Percentiles rank a stretch among this genome's conserved stretches.
Evolutionary conservation across 257 asterid species (phyloP).

Genomic region (Fraxinus excelsior): DNA sequence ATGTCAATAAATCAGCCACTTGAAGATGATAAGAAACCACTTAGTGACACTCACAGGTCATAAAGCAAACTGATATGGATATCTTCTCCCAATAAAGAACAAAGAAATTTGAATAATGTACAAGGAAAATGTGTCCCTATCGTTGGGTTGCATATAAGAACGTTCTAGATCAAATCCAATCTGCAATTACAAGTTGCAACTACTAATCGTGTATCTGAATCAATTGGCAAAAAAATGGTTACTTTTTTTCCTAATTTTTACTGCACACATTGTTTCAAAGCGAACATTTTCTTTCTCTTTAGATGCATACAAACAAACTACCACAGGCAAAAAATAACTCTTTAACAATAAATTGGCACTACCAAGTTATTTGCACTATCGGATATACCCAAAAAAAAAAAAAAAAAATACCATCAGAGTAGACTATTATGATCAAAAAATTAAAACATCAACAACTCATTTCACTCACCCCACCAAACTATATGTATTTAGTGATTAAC

Average conservation of each 20-base stretch:
- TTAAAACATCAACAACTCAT: neutral
- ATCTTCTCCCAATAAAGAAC: neutral
- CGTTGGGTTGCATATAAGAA: neutral
- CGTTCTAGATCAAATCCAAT: neutral
- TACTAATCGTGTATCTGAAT: neutral
- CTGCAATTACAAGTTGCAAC: neutral
- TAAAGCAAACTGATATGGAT: neutral
- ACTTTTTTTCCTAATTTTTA: neutral
- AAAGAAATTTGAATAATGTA: neutral
- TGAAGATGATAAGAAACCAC: neutral
- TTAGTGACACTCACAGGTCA: slow-evolving; percentile 6
- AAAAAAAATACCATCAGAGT: neutral
- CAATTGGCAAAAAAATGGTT: neutral
- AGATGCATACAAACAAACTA: neutral
- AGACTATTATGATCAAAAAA: neutral
- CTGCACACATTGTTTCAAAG: neutral
- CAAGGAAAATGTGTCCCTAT: neutral
- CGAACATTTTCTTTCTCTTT: neutral
- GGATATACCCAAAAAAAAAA: neutral
- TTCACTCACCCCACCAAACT: neutral
- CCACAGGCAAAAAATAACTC: neutral
- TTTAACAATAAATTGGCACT: neutral
- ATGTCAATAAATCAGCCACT: slow-evolving; percentile 1
- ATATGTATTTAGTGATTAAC: neutral
- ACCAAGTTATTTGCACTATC: neutral